Evolutionary conservation across 768 basidiomycete species (phyloP).

Genomic region (Psilocybe subaeruginosa): DNA sequence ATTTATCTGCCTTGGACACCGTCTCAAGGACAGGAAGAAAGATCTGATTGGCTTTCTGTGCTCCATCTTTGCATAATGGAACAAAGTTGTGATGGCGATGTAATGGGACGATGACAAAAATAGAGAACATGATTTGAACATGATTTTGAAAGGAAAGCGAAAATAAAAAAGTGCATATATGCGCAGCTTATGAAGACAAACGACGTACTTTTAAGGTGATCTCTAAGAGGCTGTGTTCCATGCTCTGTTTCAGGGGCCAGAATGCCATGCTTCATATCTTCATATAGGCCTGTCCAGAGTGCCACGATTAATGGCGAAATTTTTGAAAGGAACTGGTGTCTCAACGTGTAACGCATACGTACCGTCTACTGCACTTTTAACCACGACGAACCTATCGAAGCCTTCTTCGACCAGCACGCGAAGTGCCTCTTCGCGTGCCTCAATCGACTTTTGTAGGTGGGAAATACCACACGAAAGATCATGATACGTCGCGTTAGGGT

Average conservation of each 20-base stretch:
- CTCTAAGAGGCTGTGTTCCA: constrained; percentile 78
- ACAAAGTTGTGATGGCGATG: not conserved
- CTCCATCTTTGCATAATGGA: constrained; percentile 57
- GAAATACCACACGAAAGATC: constrained; percentile 80
- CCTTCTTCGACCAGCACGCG: constrained; percentile 94
- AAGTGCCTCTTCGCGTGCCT: constrained; percentile 90
- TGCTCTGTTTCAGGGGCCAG: constrained; percentile 77
- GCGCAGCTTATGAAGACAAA: not conserved
- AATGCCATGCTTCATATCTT: constrained; percentile 93
- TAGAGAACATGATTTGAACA: not conserved
- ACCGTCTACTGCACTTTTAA: constrained; percentile 96
- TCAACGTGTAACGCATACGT: constrained; percentile 15
- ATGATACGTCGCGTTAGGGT: constrained; percentile 94
- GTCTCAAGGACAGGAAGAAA: constrained; percentile 96
- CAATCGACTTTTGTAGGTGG: constrained; percentile 74
- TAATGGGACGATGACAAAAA: not conserved
- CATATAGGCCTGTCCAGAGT: constrained; percentile 65
- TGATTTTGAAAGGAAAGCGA: not conserved
- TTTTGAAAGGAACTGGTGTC: not conserved
- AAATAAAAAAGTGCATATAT: not conserved
- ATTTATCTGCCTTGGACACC: constrained; percentile 88
- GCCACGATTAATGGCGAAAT: constrained; percentile 7
- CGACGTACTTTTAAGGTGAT: constrained; percentile 78
- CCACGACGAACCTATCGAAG: constrained; percentile 95
- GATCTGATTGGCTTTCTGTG: constrained; percentile 90